phyloP scores from a whole-genome alignment of 225 moss, liverwort and hornwort species.

The Takakia lepidozioides region DNA sequence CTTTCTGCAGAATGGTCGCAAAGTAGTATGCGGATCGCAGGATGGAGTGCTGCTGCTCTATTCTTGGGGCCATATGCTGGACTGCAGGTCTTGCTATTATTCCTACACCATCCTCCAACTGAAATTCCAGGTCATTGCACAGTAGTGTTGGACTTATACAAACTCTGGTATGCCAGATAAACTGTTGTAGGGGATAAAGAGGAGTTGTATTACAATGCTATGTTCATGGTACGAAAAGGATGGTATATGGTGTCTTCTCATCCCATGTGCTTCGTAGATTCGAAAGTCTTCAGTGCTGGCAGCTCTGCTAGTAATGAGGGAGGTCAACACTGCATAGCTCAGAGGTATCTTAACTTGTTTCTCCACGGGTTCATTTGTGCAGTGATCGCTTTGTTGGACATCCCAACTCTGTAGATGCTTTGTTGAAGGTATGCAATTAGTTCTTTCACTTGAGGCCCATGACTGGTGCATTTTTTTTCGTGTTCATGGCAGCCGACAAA shows the following conservation, averaged over 20 bases:
- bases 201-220: no score
- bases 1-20: slow-evolving; percentile 50
- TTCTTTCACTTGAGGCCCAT: no score
- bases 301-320: no score
- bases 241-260: no score
- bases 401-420: slow-evolving; percentile 82
- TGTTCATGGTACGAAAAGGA: no score
- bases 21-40: slow-evolving; percentile 85
- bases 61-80: slow-evolving; percentile 88
- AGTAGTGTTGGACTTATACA: not conserved
- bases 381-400: slow-evolving; percentile 94
- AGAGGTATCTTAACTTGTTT: no score
- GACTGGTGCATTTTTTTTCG: no score
- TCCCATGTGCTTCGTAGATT: no score
- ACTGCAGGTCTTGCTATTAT: slow-evolving; percentile 42
- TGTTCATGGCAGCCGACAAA: no score
- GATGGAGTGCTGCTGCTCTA: slow-evolving; percentile 84
- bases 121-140: not conserved
- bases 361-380: no score
- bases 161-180: not conserved
- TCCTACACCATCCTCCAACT: not conserved
- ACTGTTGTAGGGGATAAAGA: not conserved
- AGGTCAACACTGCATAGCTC: no score
- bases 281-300: no score
- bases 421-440: slow-evolving; percentile 44